Base-by-base conservation (phyloP, 1,284 basidiomycete species). In the Cutaneotrichosporon cutaneum region DNA sequence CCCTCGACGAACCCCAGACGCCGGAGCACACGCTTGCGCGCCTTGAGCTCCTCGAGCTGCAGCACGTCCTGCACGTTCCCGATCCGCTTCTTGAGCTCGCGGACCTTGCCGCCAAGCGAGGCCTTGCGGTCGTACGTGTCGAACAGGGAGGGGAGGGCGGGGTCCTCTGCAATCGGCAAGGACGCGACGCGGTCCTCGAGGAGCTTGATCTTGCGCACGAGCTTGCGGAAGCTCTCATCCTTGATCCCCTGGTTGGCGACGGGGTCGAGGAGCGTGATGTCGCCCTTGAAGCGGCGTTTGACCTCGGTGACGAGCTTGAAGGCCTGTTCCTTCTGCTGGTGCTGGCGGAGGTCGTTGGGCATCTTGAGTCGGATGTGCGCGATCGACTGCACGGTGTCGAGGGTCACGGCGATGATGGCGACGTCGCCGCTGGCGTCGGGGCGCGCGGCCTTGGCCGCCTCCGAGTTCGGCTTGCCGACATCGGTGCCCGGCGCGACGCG, bases 11-110 rank as follows among this genome's bases (percentile, higher is more conserved):
- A 99, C 0, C 90, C 94, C 4, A 99, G 81, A 36, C 95, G 86
- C 35, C 96, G 85, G 16, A 99, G 84, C 0, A 97, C 94, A 24
- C 95, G 90, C 80, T 99, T 99, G 57, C 96, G 85, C 70, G 88
- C 89, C 80, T 96, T 97, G 73, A 99, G 88, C 78, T 99, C 96
- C 78, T 99, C 96, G 56, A 99, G 86, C 77, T 99, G 95, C 57
- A 99, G 82, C 6, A 99, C 87, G 65, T 95, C 94, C 63, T 95
- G 89, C 0, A 95, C 96, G 0, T 88, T 86, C 61, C 90, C 87
- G 48, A 98, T 94, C 51, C 87, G 87, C 73, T 89, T 89, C 81
- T 90, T 92, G 32, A 96, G 81, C 16, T 83, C 82, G 14, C 89
- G 86, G 62, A 96, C 88, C 35, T 85, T 83, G 33, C 86, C 83